Conservation (phyloP, 306 rosid species). For the Vigna angularis region DNA sequence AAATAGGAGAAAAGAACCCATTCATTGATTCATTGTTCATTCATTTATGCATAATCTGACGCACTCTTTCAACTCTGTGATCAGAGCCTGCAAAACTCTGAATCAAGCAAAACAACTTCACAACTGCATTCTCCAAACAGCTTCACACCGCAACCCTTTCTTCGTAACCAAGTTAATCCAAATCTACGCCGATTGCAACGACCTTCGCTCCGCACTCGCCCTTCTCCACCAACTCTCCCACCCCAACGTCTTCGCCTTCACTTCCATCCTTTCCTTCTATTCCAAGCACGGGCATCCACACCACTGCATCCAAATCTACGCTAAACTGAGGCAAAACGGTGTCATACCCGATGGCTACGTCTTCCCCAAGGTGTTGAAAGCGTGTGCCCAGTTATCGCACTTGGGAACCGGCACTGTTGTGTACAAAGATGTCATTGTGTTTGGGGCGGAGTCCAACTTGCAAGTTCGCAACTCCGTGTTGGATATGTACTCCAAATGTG, state of each 20-base stretch:
- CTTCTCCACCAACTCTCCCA: conserved; percentile 43
- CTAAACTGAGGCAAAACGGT: conserved; percentile 37
- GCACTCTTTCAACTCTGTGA: conserved; percentile 27
- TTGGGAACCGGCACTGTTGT: conserved; percentile 42
- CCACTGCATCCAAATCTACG: conserved; percentile 45
- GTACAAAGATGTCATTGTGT: conserved; percentile 47
- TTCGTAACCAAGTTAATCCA: conserved; percentile 55
- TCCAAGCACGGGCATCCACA: conserved; percentile 40
- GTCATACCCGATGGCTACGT: conserved; percentile 52
- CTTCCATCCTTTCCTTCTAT: conserved; percentile 51
- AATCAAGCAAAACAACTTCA: conserved; percentile 54
- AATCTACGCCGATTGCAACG: conserved; percentile 55
- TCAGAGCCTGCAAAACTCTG: conserved; percentile 56
- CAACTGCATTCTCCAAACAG: conserved; percentile 41
- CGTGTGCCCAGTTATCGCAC: conserved; percentile 42
- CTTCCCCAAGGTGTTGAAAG: conserved; percentile 59
- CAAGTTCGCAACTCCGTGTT: conserved; percentile 50
- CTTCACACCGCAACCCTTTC: conserved; percentile 44
- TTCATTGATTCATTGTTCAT: neutral
- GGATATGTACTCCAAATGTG: conserved; percentile 58
- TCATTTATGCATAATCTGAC: neutral
- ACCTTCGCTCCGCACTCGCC: conserved; percentile 38
- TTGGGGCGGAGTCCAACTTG: conserved; percentile 36
- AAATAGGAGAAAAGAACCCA: too few species aligned
- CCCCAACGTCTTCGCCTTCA: conserved; percentile 61